phyloP scores from a whole-genome alignment of 805 yeast genomes.

The Kodamaea kakaduensis region DNA sequence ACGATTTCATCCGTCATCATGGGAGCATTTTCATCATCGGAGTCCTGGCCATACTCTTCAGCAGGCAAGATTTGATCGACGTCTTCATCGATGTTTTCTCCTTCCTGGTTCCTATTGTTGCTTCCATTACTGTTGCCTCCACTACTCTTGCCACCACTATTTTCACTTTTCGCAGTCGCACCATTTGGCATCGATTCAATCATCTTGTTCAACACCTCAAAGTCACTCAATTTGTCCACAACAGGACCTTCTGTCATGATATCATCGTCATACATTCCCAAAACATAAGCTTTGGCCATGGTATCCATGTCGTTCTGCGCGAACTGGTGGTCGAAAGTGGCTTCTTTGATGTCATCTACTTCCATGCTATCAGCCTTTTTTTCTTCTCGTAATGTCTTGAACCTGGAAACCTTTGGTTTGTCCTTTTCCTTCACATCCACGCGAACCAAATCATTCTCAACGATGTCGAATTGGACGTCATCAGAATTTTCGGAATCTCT shows the following conservation, averaged over 20 bases:
- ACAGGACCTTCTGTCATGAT: constrained; percentile 52
- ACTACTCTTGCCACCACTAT: constrained; percentile 4
- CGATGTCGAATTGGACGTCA: too few relatives aligned
- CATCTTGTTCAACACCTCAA: constrained; percentile 46
- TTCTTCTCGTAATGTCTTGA: constrained; percentile 1
- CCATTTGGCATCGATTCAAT: constrained; percentile 34
- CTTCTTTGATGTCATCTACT: constrained; percentile 16
- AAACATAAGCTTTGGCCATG: constrained; percentile 58
- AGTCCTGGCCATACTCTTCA: constrained; percentile 29
- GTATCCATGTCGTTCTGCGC: constrained; percentile 47
- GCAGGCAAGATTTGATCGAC: constrained; percentile 22
- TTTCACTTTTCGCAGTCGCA: constrained; percentile 2
- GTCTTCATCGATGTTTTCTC: constrained; percentile 8
- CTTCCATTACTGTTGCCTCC: constrained; percentile 5
- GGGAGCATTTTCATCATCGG: constrained; percentile 34
- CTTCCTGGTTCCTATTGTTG: constrained; percentile 1
- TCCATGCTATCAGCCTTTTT: too few relatives aligned
- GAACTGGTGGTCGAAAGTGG: constrained; percentile 35
- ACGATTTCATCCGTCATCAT: constrained; percentile 41
- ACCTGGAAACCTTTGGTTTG: constrained; percentile 4
- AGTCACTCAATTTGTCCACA: constrained; percentile 51
- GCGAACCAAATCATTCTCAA: too few relatives aligned
- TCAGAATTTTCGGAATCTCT: too few relatives aligned
- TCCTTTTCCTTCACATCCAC: too few relatives aligned
- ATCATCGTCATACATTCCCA: constrained; percentile 61